Evolutionary conservation across 805 yeast species (phyloP), one percentile per base, ranked within the genome.

Genomic region (Metschnikowia anglica): DNA sequence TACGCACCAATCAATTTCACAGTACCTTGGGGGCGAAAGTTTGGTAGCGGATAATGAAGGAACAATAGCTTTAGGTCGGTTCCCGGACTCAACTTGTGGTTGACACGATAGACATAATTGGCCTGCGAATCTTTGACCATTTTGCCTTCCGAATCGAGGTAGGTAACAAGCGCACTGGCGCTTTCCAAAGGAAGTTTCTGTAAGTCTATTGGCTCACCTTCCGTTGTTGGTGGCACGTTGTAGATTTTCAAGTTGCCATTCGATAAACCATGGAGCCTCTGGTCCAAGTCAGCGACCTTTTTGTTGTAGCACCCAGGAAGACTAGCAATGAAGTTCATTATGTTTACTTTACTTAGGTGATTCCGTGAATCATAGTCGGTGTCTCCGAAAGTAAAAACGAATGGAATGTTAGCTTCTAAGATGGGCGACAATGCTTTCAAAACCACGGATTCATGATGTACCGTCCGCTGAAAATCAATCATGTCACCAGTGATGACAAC

Each of bases 401-500:
- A 70, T 11, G 66, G 68, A 18, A 63, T 51, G 13, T 54, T 55
- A 5, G 51, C 48, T n/a, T 51, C 42, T 15, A 70, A 51, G 16
- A 70, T 60, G 5, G 72, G 72, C 15, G 59, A 59, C 23, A 61
- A 56, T 3, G 60, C 60, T 49, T 63, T 68, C 37, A 63, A 51
- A 10, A 63, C 38, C 15, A 55, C 63, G 15, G 64, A 60, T 41
- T 59, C 64, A 43, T 54, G 60, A 39, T 65, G 67, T 5, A 45
- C 33, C 5, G 54, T 48, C 7, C 65, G 52, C 30, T 43, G 32
- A 28, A 56, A 43, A 42, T 70, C 72, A 34, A 69, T 53, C 43
- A 68, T 49, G 47, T 70, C 75, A 2, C 75, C 75, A 9, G 69
- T 65, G 41, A 70, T 58, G n/a, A 70, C 59, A 9, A 70, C 57